phyloP scores from a whole-genome alignment of 495 filamentous ascomycete species.

The Neurospora sublineolata region DNA sequence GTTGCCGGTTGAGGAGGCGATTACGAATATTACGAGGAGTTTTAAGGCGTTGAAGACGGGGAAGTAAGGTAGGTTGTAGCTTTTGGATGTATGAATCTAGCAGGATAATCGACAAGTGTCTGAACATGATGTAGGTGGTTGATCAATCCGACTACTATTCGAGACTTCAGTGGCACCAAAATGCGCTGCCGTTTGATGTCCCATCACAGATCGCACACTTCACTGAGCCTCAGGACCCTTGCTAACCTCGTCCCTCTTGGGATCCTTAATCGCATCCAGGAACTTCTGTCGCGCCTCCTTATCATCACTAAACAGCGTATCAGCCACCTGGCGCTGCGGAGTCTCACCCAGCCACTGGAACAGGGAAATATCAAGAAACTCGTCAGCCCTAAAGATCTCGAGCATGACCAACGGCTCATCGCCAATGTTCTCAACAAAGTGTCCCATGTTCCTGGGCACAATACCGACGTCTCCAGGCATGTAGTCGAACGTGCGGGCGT shows the following conservation, averaged over 20 bases:
- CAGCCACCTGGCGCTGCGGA: constrained; percentile 47
- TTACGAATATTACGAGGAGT: constrained; percentile 45
- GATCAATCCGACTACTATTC: background rate
- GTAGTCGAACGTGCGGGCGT: constrained; percentile 37
- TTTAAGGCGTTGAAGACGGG: constrained; percentile 41
- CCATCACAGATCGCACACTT: background rate
- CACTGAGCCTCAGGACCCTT: constrained; percentile 3
- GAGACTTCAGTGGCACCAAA: too few species aligned
- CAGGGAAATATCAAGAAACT: constrained; percentile 51
- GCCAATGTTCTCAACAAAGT: constrained; percentile 52
- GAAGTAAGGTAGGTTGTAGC: background rate
- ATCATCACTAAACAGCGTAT: constrained; percentile 48
- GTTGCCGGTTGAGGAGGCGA: constrained; percentile 56
- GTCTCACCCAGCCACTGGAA: constrained; percentile 63
- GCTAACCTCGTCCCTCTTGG: constrained; percentile 36
- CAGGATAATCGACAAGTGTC: background rate
- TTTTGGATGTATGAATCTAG: background rate
- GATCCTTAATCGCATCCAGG: constrained; percentile 41
- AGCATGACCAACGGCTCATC: constrained; percentile 50
- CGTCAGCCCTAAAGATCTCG: constrained; percentile 47
- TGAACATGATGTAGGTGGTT: background rate
- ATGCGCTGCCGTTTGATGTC: background rate
- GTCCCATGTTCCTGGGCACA: constrained; percentile 49
- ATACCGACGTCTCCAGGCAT: constrained; percentile 47
- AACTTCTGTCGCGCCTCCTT: constrained; percentile 44